Percentiles rank a stretch among this genome's conserved stretches.
These are phyloP conservation scores for Pseudisothecium myosuroides DNA, from an alignment of 225 moss, liverwort and hornwort species.

Conservation along the genomic window DNA sequence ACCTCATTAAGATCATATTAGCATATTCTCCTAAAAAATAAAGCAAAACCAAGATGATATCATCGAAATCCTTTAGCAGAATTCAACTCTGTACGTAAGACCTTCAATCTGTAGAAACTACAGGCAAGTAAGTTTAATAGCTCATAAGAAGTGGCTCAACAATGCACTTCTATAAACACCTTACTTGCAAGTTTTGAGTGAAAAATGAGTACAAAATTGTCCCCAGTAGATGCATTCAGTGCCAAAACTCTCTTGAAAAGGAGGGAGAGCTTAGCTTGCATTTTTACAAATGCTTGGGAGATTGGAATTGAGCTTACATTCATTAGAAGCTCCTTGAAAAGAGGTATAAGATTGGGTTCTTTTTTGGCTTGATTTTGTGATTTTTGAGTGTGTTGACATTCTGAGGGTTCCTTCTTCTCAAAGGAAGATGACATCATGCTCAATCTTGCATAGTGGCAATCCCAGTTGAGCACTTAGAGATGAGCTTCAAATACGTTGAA, in stretches of 20 bases:
- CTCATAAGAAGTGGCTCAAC: too few species aligned
- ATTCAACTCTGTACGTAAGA: not conserved
- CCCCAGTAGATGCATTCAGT: not conserved
- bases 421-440: not conserved
- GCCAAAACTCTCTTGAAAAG: not conserved
- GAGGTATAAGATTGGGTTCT: not conserved
- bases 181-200: not conserved
- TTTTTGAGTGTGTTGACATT: not conserved
- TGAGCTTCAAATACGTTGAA: too few species aligned
- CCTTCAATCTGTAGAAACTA: not conserved
- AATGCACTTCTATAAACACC: not conserved
- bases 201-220: not conserved
- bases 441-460: not conserved
- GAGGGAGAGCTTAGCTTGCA: not conserved
- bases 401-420: not conserved
- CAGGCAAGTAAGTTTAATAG: not conserved
- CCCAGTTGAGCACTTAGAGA: not conserved
- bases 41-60: not conserved
- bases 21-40: too few species aligned
- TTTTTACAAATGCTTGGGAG: not conserved
- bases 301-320: not conserved
- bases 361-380: too few species aligned
- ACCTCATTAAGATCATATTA: too few species aligned
- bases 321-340: not conserved
- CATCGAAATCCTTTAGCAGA: not conserved